Evolutionary conservation across 495 filamentous ascomycete genomes (phyloP), one percentile per base, ranked within the genome.

Genomic region (Tuber brumale): DNA sequence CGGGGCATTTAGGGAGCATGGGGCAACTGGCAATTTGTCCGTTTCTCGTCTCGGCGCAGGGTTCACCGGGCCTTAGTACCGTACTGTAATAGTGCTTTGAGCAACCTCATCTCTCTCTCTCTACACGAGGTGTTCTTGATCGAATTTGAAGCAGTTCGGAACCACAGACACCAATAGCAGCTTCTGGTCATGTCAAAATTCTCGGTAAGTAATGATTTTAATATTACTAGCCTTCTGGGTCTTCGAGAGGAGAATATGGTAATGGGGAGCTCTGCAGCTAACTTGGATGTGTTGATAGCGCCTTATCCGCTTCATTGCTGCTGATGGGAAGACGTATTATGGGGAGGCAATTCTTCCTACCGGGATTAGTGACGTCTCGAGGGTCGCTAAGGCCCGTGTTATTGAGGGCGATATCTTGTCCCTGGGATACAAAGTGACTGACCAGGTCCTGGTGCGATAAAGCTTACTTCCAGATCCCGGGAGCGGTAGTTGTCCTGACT

Each of bases 321-420:
- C 88, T 78, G 90, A 94, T 81, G 92, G 92, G 82, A 86, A 87
- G 69, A 88, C 88, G 51, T 94, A 95, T 85, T 94, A 94, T 80
- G 93, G 93, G 75, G 92, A 97, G 84, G 92, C 93, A 75, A 88
- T 94, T 70, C 88, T 95, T 44, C 91, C 93, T 19, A 44, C 85
- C 0, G 91, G 91, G 12, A 85, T 89, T 43, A 90, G 82, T 72
- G 91, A 95, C 79, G 88, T 94, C 76, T 85, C 88, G 76, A 88
- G 90, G 83, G 87, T 88, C 4, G 90, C 86, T 71, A 87, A 89
- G 79, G 93, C 93, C 45, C 87, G 84, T 46, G 86, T 94, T 57
- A 91, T 95, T 77, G 84, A 86, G 66, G 93, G 93, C 18, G 88
- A 92, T 78, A 91, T 94, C 80, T 94, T 94, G 14, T 79, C 89